Base-by-base conservation (phyloP, 2,329 filamentous ascomycete genomes). In the Aspergillus chevalieri region DNA sequence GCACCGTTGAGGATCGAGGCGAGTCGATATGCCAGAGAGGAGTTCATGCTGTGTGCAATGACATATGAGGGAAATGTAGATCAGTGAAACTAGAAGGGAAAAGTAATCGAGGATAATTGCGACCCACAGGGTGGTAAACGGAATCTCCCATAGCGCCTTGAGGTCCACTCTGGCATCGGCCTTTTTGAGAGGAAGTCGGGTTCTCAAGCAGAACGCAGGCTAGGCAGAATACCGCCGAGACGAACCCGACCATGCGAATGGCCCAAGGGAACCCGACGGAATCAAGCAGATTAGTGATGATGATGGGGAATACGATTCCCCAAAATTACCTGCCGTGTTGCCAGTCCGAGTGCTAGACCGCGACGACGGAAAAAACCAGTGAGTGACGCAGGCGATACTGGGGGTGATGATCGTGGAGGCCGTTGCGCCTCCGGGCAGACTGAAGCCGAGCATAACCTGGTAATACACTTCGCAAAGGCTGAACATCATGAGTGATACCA, bases 81-180 rank as follows among this genome's bases (percentile, higher is more conserved):
- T 63, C 30, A 62, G 53, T 1, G 67, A 68, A 14, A 70, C 62
- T 36, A 69, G 67, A 6, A 67, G 60, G 0, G 61, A 66, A 47
- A 66, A 64, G 47, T 69, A 65, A 12, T 65, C 59, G 6, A 69
- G 56, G 44, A 66, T 67, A 4, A 69, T 51, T 0, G 63, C 65
- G 3, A 57, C 24, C 0, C 60, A 66, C 0, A 63, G 66, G 1
- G 50, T 47, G 0, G 59, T 60, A 22, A 58, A 64, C 8, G 50
- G 51, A 14, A 48, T 15, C 30, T 67, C 63, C 3, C 15, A 43
- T 1, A 67, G 47, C 2, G 60, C 54, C 3, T 36, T 52, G 17
- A 65, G 53, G 28, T 63, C 58, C 12, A 59, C 42, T 0, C 51
- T 49, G 10, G 49, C 50, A 3, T 47, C 54, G 5, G 46, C 50